Evolutionary conservation across 2,329 filamentous ascomycete genomes (phyloP).

Genomic region (Pseudocercospora vitis): DNA sequence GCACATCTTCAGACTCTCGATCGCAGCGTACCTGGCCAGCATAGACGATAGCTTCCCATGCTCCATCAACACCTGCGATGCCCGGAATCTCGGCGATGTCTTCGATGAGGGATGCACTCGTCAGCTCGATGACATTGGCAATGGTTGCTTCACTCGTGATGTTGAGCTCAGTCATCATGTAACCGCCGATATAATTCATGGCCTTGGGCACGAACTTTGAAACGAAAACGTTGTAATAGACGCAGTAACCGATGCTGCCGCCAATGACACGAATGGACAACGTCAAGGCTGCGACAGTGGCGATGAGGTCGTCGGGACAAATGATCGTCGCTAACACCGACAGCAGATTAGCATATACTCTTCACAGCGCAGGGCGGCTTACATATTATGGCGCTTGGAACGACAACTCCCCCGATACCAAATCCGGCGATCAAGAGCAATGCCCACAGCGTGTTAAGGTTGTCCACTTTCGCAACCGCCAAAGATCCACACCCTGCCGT

Average conservation of each 20-base stretch:
- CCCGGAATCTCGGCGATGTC: slow-evolving; percentile 53
- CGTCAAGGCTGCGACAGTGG: slow-evolving; percentile 66
- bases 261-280: slow-evolving; percentile 69
- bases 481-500: slow-evolving; percentile 54
- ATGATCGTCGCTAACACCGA: slow-evolving; percentile 58
- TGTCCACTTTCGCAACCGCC: slow-evolving; percentile 33
- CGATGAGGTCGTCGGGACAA: slow-evolving; percentile 69
- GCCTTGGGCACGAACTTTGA: slow-evolving; percentile 46
- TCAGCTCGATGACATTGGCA: slow-evolving; percentile 54
- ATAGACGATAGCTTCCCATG: slow-evolving; percentile 29
- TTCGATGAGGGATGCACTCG: slow-evolving; percentile 53
- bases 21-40: slow-evolving; percentile 26
- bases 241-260: slow-evolving; percentile 55
- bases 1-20: not conserved
- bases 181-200: slow-evolving; percentile 50
- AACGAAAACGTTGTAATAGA: slow-evolving; percentile 43
- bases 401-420: slow-evolving; percentile 67
- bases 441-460: slow-evolving; percentile 33
- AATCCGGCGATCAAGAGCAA: slow-evolving; percentile 56
- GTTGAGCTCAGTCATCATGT: slow-evolving; percentile 51
- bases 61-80: slow-evolving; percentile 50
- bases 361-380: slow-evolving; percentile 2
- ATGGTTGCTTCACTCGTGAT: slow-evolving; percentile 48
- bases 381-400: slow-evolving; percentile 64
- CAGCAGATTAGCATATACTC: not conserved